Evolutionary conservation across 1,284 basidiomycete species (phyloP), one percentile per base, ranked within the genome.

Genomic region (Ustilago loliicola): DNA sequence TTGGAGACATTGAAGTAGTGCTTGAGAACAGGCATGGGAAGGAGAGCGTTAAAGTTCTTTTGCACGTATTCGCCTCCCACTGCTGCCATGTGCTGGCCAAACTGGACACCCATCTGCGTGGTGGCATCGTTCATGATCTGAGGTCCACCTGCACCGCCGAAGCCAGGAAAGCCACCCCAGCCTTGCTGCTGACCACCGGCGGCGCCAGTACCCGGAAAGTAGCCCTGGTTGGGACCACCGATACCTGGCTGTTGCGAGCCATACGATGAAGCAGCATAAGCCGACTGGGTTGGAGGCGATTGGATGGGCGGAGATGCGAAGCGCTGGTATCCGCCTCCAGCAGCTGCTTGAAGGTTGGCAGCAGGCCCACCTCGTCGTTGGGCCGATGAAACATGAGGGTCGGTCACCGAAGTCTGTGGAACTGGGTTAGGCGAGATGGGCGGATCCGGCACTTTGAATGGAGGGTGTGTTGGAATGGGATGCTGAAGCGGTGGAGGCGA

Each of bases 1-100:
- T 98, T 98, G 25, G 94, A 96, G 17, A 99, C 97, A 86, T 98
- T 95, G 88, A 98, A 98, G 83, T 95, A 93, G 83, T 95, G 93
- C 86, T 98, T 98, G 67, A 98, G 89, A 45, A 84, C 64, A 10
- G 83, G 81, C 67, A 83, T 80, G 63, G 81, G 76, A 10, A 83
- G 79, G 38, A 81, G 55, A 21, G 82, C 63, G 80, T 75, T 73
- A 66, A 80, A 77, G 86, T 98, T 98, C 87, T 93, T 93, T 87
- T 96, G 93, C 42, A 99, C 92, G 79, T 99, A 99, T 67, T 96
- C 94, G 85, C 96, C 95, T 0, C 96, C 96, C 0, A 95, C 96
- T 15, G 92, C 91, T 1, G 98, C 93, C 0, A 96, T 95, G 79
- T 91, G 95, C 80, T 92, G 92, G 6, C 96, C 95, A 52, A 99